Evolutionary conservation across 441 rosid genomes (phyloP), one percentile per base, ranked within the genome.

Genomic region (Populus hybrid): DNA sequence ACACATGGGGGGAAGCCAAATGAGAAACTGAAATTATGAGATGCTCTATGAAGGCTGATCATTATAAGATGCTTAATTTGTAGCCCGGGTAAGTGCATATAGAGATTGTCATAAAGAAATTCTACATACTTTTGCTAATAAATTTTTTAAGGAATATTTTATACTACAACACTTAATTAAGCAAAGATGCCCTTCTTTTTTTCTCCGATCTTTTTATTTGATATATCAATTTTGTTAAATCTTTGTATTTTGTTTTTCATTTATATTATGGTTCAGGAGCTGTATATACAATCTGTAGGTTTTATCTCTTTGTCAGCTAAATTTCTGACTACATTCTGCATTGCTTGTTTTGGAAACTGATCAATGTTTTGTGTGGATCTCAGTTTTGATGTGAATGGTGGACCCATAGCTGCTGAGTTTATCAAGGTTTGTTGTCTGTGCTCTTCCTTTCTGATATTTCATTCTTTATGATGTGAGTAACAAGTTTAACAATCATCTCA

Each of bases 321-420:
- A 24, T 24, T 63, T 42, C 30, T 34, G 36, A 10, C 7, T 64
- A 9, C 70, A 61, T 12, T 69, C 32, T 57, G 14, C 38, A 35
- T 23, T 53, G 67, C 38, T 11, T 46, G 4, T 75, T 26, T 50
- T 63, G 67, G 26, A 11, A 71, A 46, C 40, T 86, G 71, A 53
- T 75, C 14, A 53, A 19, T 68, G 19, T 64, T 69, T 65, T 66
- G 73, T 46, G 21, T 83, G 74, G 30, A 19, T 61, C 59, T 71
- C 91, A 95, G 99, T 84, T 95, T 95, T 90, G 96, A 95, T 83
- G 88, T 84, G 76, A 84, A 86, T 24, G 92, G 91, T 83, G 99
- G 99, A 79, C 99, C 99, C 69, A 91, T 86, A 86, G 99, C 99
- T 76, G 99, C 98, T 64, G 97, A 91, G 28, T 91, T 90, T 83